Base-by-base conservation (phyloP, 2,329 filamentous ascomycete genomes). In the Annulohypoxylon truncatum region DNA sequence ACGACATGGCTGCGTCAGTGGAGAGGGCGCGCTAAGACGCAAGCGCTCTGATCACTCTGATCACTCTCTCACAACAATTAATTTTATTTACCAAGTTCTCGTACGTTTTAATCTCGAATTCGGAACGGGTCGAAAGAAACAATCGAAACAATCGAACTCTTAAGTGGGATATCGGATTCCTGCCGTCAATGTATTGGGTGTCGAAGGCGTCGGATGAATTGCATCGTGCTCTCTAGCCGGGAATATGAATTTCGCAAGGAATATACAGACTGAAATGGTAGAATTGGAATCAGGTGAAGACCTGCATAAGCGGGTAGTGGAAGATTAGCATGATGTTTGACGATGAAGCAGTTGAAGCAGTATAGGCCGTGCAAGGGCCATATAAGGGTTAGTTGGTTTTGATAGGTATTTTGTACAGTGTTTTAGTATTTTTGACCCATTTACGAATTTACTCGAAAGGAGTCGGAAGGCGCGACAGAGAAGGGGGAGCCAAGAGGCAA, bases 1-100 rank as follows among this genome's bases (percentile, higher is more conserved):
- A 94, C 74, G 89, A 83, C 88, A 88, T 88, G 59, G 62, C 69
- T 72, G 59, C 60, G 58, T 59, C 58, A 57, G 58, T 61, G 47
- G 62, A 44, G 57, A 54, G 51, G 61, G 68, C 67, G 71, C 72
- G 71, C 67, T 73, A 54, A 70, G 63, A 74, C 73, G 73, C 71
- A 71, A 61, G 65, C 68, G 63, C 69, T 70, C 71, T 64, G 63
- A 70, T 71, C 62, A 62, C 69, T 70, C 71, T 64, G 63, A 70
- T 71, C 62, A 62, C 64, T 63, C 61, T 68, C 60, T 67, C 66
- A 58, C 54, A 59, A 71, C 60, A 29, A 48, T 28, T 48, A 26
- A 28, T 48, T 18, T 33, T 58, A 55, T 70, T 67, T 65, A 70
- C 33, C 42, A 54, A 69, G 54, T 42, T 46, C 44, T 51, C 12